A percentile compares a stretch with the other conserved stretches of the same genome.
Evolutionary conservation across 139 green algal genomes (phyloP).

Genomic region (Dunaliella sp.): DNA sequence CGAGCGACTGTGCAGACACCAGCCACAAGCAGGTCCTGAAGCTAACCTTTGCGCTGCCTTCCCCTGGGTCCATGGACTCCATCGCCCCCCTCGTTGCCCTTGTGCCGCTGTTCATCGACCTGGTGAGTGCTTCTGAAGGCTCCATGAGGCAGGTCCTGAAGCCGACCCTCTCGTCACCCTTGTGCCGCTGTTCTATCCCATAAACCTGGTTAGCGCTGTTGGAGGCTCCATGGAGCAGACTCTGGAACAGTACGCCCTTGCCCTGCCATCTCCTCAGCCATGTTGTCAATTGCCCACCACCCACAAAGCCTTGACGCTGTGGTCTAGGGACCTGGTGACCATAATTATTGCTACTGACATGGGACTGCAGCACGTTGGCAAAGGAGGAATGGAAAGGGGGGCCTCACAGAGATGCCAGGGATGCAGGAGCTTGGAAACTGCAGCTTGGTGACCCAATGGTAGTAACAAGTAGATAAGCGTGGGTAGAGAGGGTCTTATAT

Average conservation of each 20-base stretch:
- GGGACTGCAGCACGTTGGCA: no score
- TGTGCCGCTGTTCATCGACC: slow-evolving; percentile 45
- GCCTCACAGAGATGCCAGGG: no score
- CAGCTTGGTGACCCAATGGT: no score
- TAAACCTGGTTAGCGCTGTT: background rate
- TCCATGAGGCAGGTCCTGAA: background rate
- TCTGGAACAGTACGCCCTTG: background rate
- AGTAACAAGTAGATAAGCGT: no score
- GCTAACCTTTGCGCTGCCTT: slow-evolving; percentile 39
- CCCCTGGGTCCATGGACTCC: slow-evolving; percentile 23
- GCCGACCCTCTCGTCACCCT: background rate
- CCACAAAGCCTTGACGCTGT: background rate
- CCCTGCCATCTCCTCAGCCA: no score
- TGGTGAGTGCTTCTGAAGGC: slow-evolving; percentile 12
- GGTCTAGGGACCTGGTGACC: no score
- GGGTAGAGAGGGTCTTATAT: no score
- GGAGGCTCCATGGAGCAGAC: background rate
- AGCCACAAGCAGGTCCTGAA: slow-evolving; percentile 33
- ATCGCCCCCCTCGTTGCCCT: slow-evolving; percentile 30
- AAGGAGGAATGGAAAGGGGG: no score
- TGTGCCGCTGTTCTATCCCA: background rate
- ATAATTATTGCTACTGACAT: no score
- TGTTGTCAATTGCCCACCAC: no score
- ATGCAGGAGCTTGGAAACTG: no score
- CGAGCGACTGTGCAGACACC: slow-evolving; percentile 21